Conservation (phyloP, 352 stramenopile species). For the Phytophthora sansomeana region DNA sequence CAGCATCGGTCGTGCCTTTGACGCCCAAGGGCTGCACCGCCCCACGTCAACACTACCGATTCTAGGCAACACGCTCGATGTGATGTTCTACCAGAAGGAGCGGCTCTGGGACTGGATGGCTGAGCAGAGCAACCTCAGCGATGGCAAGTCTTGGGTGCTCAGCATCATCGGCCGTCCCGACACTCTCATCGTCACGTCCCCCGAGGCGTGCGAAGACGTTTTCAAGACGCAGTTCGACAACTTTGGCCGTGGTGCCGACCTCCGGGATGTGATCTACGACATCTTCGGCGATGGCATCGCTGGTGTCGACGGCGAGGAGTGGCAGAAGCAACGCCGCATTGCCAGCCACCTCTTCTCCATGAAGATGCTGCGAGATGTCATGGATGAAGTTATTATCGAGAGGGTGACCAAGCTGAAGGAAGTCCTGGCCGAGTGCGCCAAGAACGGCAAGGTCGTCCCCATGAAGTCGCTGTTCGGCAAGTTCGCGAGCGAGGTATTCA, state of each 20-base stretch:
- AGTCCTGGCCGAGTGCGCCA: slow-evolving; percentile 32
- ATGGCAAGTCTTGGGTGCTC: slow-evolving; percentile 58
- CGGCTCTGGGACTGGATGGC: slow-evolving; percentile 69
- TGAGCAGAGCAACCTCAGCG: slow-evolving; percentile 50
- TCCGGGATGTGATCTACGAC: slow-evolving; percentile 40
- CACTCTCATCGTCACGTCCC: slow-evolving; percentile 52
- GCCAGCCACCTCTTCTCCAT: slow-evolving; percentile 84
- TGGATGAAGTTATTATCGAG: slow-evolving; percentile 48
- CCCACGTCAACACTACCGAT: slow-evolving; percentile 48
- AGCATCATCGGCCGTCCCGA: slow-evolving; percentile 46
- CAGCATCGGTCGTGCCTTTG: slow-evolving; percentile 35
- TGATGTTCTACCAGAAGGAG: slow-evolving; percentile 48
- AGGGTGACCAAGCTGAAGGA: slow-evolving; percentile 43
- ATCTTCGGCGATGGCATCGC: slow-evolving; percentile 71
- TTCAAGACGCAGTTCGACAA: slow-evolving; percentile 59
- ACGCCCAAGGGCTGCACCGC: slow-evolving; percentile 37
- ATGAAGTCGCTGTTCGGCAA: slow-evolving; percentile 58
- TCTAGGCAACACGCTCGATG: slow-evolving; percentile 49
- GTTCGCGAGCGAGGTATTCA: slow-evolving; percentile 82
- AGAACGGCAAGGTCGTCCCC: slow-evolving; percentile 9
- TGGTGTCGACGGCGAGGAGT: slow-evolving; percentile 50
- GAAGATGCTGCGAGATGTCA: slow-evolving; percentile 42
- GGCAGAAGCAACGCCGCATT: slow-evolving; percentile 64
- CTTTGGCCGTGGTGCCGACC: slow-evolving; percentile 46
- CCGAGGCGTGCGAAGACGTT: slow-evolving; percentile 39